Evolutionary conservation across 2,329 filamentous ascomycete species (phyloP).

Genomic region (Penicillium sclerotiorum): DNA sequence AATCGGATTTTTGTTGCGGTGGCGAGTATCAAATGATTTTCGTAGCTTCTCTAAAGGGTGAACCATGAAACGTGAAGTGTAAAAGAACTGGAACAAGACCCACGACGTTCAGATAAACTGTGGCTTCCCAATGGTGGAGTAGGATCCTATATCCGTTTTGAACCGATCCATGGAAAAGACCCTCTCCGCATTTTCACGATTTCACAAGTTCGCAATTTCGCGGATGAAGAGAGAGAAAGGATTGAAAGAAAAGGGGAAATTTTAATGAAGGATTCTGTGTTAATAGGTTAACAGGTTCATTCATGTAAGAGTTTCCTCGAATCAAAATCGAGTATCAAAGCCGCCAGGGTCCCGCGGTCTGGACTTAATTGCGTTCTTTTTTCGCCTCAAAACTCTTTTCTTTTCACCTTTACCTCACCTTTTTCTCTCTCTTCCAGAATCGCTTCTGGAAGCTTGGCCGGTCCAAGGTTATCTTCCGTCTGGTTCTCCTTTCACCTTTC

Average conservation of each 20-base stretch:
- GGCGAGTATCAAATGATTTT: no score
- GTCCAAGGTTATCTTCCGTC: no score
- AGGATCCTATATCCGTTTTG: conserved; percentile 5
- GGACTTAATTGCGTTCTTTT: conserved; percentile 7
- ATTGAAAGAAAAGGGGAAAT: neutral
- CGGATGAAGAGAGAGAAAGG: no score
- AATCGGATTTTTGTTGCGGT: no score
- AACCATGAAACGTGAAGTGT: neutral
- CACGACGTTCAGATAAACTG: conserved; percentile 14
- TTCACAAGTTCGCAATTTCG: neutral
- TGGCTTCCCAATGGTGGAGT: conserved; percentile 5
- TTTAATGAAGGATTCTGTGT: no score
- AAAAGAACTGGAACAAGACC: no score
- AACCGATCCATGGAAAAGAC: conserved; percentile 13
- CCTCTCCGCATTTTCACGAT: neutral
- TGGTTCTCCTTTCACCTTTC: conserved; percentile 9
- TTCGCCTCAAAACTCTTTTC: conserved; percentile 21
- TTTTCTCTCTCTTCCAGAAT: conserved; percentile 8
- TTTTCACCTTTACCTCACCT: conserved; percentile 8
- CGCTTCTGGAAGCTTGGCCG: conserved; percentile 23
- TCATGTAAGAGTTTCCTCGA: no score
- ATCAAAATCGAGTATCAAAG: neutral
- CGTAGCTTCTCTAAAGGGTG: no score
- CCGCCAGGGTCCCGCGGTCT: conserved; percentile 13
- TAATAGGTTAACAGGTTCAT: no score